Conservation (phyloP, 202 grass and related monocot genomes). For the Thinopyrum obtusiflorum region DNA sequence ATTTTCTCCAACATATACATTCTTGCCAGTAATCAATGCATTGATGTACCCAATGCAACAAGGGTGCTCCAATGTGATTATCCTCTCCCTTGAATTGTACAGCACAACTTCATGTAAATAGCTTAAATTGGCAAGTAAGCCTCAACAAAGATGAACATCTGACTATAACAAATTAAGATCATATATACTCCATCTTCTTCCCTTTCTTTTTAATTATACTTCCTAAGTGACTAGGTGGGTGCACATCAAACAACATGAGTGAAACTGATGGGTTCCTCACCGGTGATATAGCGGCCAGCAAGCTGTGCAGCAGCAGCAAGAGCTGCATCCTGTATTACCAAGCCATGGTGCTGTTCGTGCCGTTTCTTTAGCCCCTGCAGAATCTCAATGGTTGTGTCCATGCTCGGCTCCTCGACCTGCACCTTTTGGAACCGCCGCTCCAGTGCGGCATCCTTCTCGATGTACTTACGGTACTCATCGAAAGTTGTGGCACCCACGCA, state of each 20-base stretch:
- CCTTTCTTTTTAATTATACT: not conserved
- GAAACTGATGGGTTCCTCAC: not conserved
- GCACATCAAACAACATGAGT: not conserved
- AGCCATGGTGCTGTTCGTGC: not conserved
- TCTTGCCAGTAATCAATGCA: not conserved
- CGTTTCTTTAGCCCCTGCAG: not conserved
- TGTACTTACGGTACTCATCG: too few species aligned
- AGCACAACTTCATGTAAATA: not conserved
- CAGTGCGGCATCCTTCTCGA: not conserved
- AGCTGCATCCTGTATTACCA: not conserved
- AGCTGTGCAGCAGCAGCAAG: not conserved
- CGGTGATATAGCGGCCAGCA: not conserved
- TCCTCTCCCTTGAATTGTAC: not conserved
- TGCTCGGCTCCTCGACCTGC: not conserved
- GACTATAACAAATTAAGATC: not conserved
- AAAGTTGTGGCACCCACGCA: too few species aligned
- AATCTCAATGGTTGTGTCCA: not conserved
- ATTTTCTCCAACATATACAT: not conserved
- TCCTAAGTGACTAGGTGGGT: not conserved
- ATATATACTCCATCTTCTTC: not conserved
- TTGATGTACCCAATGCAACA: not conserved
- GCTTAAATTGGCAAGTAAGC: not conserved
- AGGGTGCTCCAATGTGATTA: not conserved
- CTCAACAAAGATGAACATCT: not conserved
- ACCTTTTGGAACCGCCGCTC: not conserved